Conservation (phyloP, 345 rosid genomes). For the Punica granatum region DNA sequence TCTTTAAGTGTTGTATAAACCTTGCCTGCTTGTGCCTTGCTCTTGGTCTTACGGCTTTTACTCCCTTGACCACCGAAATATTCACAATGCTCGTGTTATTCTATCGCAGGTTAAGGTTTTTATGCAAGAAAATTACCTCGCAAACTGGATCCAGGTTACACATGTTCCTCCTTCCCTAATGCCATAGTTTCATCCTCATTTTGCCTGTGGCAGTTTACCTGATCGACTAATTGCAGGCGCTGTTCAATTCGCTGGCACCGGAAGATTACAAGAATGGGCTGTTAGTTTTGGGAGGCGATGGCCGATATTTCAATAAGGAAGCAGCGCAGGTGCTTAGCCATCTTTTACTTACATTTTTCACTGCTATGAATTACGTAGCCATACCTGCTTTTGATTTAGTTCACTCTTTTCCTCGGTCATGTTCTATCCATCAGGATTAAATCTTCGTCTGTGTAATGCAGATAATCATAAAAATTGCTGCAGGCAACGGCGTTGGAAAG, state of each 20-base stretch:
- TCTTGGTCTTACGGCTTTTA: neutral
- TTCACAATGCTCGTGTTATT: neutral
- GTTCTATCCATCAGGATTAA: neutral
- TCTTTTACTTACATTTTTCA: neutral
- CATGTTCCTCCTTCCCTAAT: constrained; percentile 5
- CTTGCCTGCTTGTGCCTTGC: neutral
- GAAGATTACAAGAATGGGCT: constrained; percentile 74
- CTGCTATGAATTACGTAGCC: constrained; percentile 2
- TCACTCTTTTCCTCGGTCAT: neutral
- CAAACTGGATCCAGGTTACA: constrained; percentile 92
- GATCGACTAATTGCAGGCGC: constrained; percentile 37
- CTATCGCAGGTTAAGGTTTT: constrained; percentile 70
- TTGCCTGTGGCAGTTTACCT: neutral
- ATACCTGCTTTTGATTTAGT: neutral
- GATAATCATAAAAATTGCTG: constrained; percentile 90
- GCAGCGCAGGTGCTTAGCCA: constrained; percentile 57
- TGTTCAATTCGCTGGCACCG: constrained; percentile 71
- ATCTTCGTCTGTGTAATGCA: constrained; percentile 27
- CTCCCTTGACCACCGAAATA: neutral
- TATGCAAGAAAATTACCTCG: constrained; percentile 77
- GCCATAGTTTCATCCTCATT: neutral
- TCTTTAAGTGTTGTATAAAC: neutral
- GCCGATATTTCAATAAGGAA: constrained; percentile 78
- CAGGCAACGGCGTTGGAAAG: constrained; percentile 82
- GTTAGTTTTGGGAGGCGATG: constrained; percentile 90